Base-by-base conservation (phyloP, 192 early-diverging fungal genomes). In the Podila minutissima region DNA sequence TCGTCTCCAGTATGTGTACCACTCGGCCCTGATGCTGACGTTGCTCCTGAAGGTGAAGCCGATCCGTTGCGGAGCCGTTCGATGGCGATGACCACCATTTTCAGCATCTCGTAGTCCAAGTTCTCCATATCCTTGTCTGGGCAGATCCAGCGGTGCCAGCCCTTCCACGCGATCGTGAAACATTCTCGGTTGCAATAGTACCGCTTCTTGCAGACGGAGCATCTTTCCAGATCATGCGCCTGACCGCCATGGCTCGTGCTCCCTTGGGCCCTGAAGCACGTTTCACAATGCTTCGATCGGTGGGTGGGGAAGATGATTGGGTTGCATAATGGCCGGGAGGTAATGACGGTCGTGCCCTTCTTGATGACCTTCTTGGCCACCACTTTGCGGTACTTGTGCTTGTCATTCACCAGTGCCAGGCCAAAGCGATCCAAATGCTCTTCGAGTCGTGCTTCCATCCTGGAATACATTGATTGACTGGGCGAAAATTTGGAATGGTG, bases 41-140 rank as follows among this genome's bases (percentile, higher is more conserved):
- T 19, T 19, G 53, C 20, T 17, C 22, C 58, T 69, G 33, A 33
- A 6, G 33, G 6, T 33, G 33, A 4, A 33, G 61, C 24, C 46
- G 77, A 22, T 17, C 77, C 77, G 41, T 73, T 81, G n/a, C 71
- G 65, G 3, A 84, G 75, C 17, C 86, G 71, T n/a, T 74, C 74
- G 33, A 83, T 69, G 51, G 79, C 68, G 20, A 88, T 66, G 37
- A 75, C 71, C 15, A 88, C 71, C 62, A 82, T 83, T 66, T 88
- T 83, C 12, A 88, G 71, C 86, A 88, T 88, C 57, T 83, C 83
- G 29, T 74, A 69, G 29, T 86, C 85, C 58, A 86, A 59, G 31
- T 81, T 71, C 17, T 81, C 70, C 66, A 50, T 58, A 31, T 81
- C 71, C 49, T 73, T 73, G 33, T 73, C 67, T 1, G 67, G 20